Conservation (phyloP, 2,329 filamentous ascomycete genomes). For the Claviceps sorghi region DNA sequence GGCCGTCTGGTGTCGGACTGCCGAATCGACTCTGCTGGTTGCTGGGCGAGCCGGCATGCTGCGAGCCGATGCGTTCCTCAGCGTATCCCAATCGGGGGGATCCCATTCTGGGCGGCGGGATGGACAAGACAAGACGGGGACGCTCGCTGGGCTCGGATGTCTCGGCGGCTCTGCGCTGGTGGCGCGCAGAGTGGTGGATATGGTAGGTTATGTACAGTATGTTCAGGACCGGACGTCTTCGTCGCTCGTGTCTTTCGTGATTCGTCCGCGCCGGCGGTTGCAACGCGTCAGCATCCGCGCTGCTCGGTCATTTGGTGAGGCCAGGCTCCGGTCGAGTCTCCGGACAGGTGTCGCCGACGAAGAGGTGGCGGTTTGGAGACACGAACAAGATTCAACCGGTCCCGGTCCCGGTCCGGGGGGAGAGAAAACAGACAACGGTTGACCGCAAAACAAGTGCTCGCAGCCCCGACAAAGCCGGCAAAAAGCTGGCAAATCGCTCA, state of each 20-base stretch:
- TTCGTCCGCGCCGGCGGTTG: slow-evolving; percentile 1
- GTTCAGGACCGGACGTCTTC: background rate
- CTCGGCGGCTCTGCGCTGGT: background rate
- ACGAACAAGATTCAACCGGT: background rate
- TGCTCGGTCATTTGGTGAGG: slow-evolving; percentile 3
- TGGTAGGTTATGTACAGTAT: background rate
- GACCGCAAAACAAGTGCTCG: background rate
- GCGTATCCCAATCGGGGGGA: slow-evolving; percentile 5
- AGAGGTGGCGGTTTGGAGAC: background rate
- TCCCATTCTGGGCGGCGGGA: slow-evolving; percentile 1
- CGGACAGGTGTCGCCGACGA: background rate
- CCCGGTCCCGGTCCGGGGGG: no score
- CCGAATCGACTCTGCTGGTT: background rate
- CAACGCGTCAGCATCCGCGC: background rate
- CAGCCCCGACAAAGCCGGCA: background rate
- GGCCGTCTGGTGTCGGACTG: slow-evolving; percentile 8
- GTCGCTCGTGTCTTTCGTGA: background rate
- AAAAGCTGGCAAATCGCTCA: slow-evolving; percentile 1
- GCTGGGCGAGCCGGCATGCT: background rate
- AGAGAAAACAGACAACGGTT: background rate
- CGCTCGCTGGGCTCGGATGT: background rate
- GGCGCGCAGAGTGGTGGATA: background rate
- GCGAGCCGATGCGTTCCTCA: slow-evolving; percentile 1
- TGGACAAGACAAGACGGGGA: background rate
- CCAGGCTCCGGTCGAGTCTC: background rate